These are phyloP conservation scores for Citrullus colocynthis DNA, from an alignment of 306 rosid species.

Conservation along the genomic window DNA sequence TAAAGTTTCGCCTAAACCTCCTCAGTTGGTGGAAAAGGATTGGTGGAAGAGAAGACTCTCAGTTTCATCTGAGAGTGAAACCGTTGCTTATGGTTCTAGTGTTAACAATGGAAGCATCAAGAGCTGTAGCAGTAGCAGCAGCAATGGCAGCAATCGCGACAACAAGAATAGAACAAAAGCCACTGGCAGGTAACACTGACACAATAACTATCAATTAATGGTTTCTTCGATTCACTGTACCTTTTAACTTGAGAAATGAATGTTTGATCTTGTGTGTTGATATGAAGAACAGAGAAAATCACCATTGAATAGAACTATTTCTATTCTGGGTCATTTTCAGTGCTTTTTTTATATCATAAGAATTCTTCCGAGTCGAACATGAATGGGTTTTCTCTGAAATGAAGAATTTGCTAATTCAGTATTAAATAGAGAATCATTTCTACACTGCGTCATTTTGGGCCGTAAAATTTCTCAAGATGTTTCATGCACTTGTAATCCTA, in stretches of 20 bases:
- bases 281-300: background rate
- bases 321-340: background rate
- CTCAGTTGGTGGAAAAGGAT: conserved; percentile 45
- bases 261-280: background rate
- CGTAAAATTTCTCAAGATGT: background rate
- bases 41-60: conserved; percentile 71
- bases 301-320: background rate
- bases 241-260: background rate
- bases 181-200: background rate
- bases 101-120: conserved; percentile 30
- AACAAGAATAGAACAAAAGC: background rate
- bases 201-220: background rate
- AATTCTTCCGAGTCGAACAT: background rate
- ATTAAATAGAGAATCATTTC: too few species aligned
- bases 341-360: background rate
- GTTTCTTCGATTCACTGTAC: background rate
- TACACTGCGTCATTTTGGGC: background rate
- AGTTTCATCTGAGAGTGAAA: conserved; percentile 26
- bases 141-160: conserved; percentile 32
- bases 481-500: background rate
- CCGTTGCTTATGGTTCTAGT: conserved; percentile 13
- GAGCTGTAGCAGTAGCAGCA: conserved; percentile 49
- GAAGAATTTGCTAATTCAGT: background rate
- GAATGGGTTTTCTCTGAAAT: background rate
- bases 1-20: conserved; percentile 50